Base-by-base conservation (phyloP, 441 rosid genomes). In the Hura crepitans region DNA sequence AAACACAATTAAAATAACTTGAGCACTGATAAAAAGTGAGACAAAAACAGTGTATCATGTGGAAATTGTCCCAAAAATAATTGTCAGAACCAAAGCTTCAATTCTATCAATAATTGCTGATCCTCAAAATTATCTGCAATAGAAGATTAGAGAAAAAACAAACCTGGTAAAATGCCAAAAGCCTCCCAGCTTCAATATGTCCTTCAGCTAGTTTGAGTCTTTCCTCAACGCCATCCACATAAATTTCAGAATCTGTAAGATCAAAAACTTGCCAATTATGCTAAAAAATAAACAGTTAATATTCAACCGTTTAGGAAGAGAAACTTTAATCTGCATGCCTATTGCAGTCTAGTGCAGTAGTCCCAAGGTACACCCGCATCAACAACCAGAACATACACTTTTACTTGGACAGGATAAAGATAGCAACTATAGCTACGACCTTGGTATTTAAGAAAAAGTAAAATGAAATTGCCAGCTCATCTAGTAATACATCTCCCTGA, bases 131-230 rank as follows among this genome's bases (percentile, higher is more conserved):
- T 31, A 67, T 25, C 37, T 28, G 39, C 43, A 54, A 49, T 20
- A 47, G 18, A 47, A 73, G 68, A 46, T 62, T 53, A 54, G 7
- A 28, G 37, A 56, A 55, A 76, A 75, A 68, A 75, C 63, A 59
- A 53, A 90, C 99, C 97, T 96, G 99, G 77, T 93, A 96, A 74
- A 82, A 83, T 61, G 92, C 85, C 84, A 93, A 80, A 74, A 91
- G 83, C 78, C 94, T 93, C 77, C 97, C 98, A 23, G 96, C 96
- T 82, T 96, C 99, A 75, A 91, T 78, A 80, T 96, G 97, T 62
- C 86, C 90, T 82, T 89, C 94, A 12, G 96, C 96, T 78, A 79
- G 74, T 81, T 84, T 91, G 47, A 85, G 81, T 76, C 86, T 86
- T 78, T 77, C 83, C 81, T 82, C 88, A 80, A 93, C 82, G 74